Evolutionary conservation across 1,284 basidiomycete genomes (phyloP).

Genomic region (Anthracocystis walkeri): DNA sequence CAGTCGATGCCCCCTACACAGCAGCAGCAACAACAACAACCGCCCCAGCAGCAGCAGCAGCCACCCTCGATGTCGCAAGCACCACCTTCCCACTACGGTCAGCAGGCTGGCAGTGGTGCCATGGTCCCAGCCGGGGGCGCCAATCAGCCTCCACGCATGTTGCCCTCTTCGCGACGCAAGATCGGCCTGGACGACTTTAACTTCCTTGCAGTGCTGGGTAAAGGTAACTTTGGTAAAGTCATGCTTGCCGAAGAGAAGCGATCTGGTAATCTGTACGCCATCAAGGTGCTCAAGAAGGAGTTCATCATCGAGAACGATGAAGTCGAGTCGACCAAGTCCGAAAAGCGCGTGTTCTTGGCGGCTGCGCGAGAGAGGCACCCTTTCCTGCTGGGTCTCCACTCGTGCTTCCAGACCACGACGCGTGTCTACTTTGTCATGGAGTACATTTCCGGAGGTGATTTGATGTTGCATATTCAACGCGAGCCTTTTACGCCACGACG

Average conservation of each 20-base stretch:
- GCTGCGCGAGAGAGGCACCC: constrained; percentile 97
- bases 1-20: constrained; percentile 2
- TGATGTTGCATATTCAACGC: constrained; percentile 85
- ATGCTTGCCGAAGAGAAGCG: constrained; percentile 99
- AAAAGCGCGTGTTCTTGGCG: constrained; percentile 97
- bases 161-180: constrained; percentile 76
- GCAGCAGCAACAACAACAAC: constrained; percentile 5
- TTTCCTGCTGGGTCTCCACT: constrained; percentile 95
- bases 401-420: constrained; percentile 99
- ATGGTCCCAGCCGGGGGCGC: constrained; percentile 14
- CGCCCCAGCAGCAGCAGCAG: constrained; percentile 22
- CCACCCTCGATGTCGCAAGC: constrained; percentile 4
- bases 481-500: constrained; percentile 83
- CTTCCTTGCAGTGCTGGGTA: constrained; percentile 96
- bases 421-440: constrained; percentile 89
- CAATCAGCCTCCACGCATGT: constrained; percentile 40
- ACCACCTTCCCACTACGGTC: constrained; percentile 18
- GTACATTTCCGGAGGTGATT: constrained; percentile 79
- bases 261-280: constrained; percentile 89
- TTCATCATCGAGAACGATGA: constrained; percentile 99
- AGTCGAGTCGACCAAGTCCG: constrained; percentile 98
- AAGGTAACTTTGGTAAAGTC: constrained; percentile 99
- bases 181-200: constrained; percentile 99
- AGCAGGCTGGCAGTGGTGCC: constrained; percentile 13
- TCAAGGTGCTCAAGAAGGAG: constrained; percentile 99